phyloP scores from a whole-genome alignment of 768 basidiomycete genomes.

The Daedaleopsis sinensis region DNA sequence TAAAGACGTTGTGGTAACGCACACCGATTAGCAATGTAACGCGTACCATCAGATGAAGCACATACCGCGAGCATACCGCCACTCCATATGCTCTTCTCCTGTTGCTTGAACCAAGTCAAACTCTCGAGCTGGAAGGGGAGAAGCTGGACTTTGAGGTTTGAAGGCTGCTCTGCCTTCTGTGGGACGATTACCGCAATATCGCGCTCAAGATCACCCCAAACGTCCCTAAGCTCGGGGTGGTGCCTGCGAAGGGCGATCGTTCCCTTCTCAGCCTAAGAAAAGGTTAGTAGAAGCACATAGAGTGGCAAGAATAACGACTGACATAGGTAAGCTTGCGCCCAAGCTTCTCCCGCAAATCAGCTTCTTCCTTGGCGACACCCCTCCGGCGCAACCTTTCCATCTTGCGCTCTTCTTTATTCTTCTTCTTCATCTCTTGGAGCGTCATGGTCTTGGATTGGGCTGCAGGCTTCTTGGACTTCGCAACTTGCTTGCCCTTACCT shows the following conservation, averaged over 20 bases:
- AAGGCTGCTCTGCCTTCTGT: constrained; percentile 75
- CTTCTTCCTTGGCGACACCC: constrained; percentile 48
- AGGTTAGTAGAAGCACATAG: constrained; percentile 1
- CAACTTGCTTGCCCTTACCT: constrained; percentile 34
- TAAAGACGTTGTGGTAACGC: constrained; percentile 27
- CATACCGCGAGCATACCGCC: constrained; percentile 92
- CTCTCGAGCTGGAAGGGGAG: constrained; percentile 96
- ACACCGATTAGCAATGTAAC: not conserved
- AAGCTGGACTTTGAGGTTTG: constrained; percentile 79
- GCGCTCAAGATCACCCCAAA: constrained; percentile 86
- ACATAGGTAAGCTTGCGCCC: constrained; percentile 79
- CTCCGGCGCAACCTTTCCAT: constrained; percentile 23
- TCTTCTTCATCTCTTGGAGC: constrained; percentile 2
- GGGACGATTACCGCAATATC: constrained; percentile 64
- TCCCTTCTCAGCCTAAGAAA: constrained; percentile 69
- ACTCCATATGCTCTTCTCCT: constrained; percentile 84
- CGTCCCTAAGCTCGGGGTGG: constrained; percentile 80
- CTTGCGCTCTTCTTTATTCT: constrained; percentile 31
- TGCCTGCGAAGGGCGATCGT: constrained; percentile 62
- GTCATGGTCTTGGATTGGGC: constrained; percentile 11
- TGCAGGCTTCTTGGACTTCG: constrained; percentile 3
- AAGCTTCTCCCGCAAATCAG: constrained; percentile 52
- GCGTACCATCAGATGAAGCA: constrained; percentile 5
- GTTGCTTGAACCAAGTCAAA: constrained; percentile 93
- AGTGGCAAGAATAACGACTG: constrained; percentile 27